Evolutionary conservation across 768 basidiomycete species (phyloP).

Genomic region (Suillus placidus): DNA sequence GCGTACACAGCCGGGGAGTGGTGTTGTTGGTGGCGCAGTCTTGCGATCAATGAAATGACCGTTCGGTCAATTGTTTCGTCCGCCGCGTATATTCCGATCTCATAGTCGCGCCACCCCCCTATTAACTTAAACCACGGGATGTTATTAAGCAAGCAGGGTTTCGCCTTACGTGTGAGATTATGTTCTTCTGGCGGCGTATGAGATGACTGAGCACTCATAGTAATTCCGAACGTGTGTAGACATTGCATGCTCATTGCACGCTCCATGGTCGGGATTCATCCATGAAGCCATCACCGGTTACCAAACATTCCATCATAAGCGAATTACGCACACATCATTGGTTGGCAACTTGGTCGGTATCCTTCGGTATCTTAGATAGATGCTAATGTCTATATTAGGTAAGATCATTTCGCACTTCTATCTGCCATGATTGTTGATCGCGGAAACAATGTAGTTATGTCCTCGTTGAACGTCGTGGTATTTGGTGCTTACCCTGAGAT

Average conservation of each 20-base stretch:
- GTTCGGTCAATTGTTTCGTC: background rate
- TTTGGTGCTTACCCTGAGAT: background rate
- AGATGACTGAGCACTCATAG: constrained; percentile 1
- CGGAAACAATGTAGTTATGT: constrained; percentile 4
- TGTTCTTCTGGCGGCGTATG: constrained; percentile 23
- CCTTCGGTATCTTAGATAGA: too few relatives aligned
- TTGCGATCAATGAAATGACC: constrained; percentile 9
- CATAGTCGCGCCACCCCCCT: constrained; percentile 8
- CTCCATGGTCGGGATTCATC: background rate
- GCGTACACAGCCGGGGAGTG: constrained; percentile 5
- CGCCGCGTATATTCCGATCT: background rate
- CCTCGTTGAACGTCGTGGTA: background rate
- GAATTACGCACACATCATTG: background rate
- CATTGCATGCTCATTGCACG: background rate
- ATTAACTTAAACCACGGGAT: background rate
- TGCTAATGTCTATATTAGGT: background rate
- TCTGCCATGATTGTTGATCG: background rate
- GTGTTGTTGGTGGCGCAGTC: background rate
- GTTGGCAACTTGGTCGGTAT: background rate
- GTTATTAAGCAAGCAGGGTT: constrained; percentile 1
- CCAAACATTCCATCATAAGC: background rate
- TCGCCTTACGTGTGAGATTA: constrained; percentile 35
- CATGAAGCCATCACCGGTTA: background rate
- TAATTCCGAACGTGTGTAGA: background rate
- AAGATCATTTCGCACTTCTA: background rate